These are phyloP conservation scores for Acaromyces ingoldii DNA, from an alignment of 1,284 basidiomycete genomes.

Conservation along the genomic window DNA sequence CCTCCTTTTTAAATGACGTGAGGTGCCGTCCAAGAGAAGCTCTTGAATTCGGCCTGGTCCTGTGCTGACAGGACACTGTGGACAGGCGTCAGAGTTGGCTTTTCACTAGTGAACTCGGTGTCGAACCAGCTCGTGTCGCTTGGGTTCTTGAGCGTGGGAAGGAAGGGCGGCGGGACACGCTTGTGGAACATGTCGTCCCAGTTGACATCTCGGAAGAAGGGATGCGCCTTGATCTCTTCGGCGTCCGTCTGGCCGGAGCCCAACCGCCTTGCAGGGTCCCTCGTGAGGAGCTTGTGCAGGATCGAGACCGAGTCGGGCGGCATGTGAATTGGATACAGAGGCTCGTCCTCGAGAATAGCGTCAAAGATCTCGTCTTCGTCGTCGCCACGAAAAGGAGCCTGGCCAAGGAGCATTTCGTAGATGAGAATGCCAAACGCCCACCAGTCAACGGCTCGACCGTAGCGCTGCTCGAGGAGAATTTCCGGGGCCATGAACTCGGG, in stretches of 20 bases:
- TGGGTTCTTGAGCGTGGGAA: conserved; percentile 72
- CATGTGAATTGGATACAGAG: conserved; percentile 99
- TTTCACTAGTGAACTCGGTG: conserved; percentile 92
- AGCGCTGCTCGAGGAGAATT: conserved; percentile 95
- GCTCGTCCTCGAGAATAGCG: conserved; percentile 96
- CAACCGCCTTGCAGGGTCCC: conserved; percentile 87
- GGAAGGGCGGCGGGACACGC: conserved; percentile 93
- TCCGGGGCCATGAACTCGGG: conserved; percentile 99
- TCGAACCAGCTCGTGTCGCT: conserved; percentile 74
- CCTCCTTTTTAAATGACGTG: conserved; percentile 4
- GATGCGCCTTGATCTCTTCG: conserved; percentile 93
- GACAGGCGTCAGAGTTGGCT: conserved; percentile 94
- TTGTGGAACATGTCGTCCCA: conserved; percentile 95
- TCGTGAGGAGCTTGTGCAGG: conserved; percentile 78
- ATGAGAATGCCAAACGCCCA: conserved; percentile 99
- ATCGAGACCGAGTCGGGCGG: conserved; percentile 94
- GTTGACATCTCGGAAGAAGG: conserved; percentile 96
- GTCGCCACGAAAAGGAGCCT: conserved; percentile 97
- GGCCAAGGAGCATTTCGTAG: conserved; percentile 98
- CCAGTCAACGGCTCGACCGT: conserved; percentile 98
- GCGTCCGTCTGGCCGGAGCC: conserved; percentile 91
- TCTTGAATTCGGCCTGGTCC: conserved; percentile 65
- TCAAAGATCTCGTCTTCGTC: conserved; percentile 99
- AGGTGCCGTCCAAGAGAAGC: conserved; percentile 35
- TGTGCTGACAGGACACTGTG: conserved; percentile 86